Evolutionary conservation across 1,284 basidiomycete species (phyloP).

Genomic region (Gymnopus androsaceus): DNA sequence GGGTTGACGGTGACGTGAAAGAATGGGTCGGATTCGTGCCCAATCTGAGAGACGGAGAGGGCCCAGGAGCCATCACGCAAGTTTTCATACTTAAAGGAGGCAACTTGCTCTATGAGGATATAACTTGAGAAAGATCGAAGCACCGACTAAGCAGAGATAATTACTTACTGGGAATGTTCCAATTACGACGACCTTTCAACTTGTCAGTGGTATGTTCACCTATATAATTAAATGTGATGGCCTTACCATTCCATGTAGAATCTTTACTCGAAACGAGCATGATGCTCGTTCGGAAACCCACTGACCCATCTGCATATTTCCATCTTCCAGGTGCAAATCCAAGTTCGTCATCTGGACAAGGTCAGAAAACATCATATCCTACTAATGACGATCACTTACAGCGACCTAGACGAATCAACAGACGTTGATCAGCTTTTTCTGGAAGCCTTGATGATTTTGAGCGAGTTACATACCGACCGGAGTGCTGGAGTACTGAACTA

Average conservation of each 20-base stretch:
- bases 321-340: conserved; percentile 4
- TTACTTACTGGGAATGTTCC: conserved; percentile 19
- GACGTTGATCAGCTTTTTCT: neutral
- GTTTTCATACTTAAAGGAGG: conserved; percentile 11
- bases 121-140: neutral
- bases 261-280: conserved; percentile 3
- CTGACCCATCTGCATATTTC: conserved; percentile 8
- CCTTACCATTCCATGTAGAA: neutral
- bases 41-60: conserved; percentile 11
- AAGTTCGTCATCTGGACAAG: conserved; percentile 11
- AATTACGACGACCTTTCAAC: conserved; percentile 14
- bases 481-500: conserved; percentile 14
- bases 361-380: neutral
- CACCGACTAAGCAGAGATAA: too few relatives aligned
- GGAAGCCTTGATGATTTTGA: neutral
- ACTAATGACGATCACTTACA: neutral
- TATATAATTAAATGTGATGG: neutral
- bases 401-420: neutral
- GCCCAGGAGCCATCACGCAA: conserved; percentile 6
- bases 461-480: neutral
- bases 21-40: conserved; percentile 1
- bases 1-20: conserved; percentile 14
- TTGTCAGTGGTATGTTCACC: conserved; percentile 3
- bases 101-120: conserved; percentile 10
- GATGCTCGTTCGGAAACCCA: conserved; percentile 1